Evolutionary conservation across 305 asterid genomes (phyloP).

Genomic region (Fraxinus latifolia): DNA sequence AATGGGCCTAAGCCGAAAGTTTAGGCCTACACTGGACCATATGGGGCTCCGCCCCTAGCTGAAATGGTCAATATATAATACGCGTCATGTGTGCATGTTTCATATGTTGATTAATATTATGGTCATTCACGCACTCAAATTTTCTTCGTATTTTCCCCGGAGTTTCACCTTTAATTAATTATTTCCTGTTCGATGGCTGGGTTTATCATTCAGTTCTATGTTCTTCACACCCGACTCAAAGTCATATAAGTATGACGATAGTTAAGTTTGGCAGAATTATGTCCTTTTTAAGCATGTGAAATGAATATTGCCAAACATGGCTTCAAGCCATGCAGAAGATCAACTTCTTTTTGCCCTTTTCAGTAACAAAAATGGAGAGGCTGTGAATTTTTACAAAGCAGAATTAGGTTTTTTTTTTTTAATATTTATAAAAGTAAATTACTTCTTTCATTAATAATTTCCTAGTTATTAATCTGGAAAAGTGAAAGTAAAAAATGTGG

Average conservation of each 20-base stretch:
- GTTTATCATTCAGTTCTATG: neutral
- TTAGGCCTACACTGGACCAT: too few relatives aligned
- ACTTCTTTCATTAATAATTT: neutral
- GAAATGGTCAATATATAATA: neutral
- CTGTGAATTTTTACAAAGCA: neutral
- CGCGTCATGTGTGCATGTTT: neutral
- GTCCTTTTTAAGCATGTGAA: neutral
- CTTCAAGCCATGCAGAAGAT: neutral
- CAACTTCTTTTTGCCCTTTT: neutral
- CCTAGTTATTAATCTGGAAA: neutral
- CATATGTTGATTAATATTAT: too few relatives aligned
- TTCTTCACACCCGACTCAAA: neutral
- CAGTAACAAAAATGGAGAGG: neutral
- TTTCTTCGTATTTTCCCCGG: neutral
- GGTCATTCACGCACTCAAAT: neutral
- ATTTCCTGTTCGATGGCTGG: neutral
- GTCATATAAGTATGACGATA: neutral
- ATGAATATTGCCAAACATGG: neutral
- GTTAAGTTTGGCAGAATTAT: neutral
- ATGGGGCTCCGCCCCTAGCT: too few relatives aligned
- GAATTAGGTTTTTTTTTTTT: neutral
- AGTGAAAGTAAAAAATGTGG: neutral
- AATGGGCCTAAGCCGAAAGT: too few relatives aligned
- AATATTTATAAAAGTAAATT: too few relatives aligned
- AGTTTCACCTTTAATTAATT: too few relatives aligned